A percentile compares a stretch with the other conserved stretches of the same genome.
phyloP scores from a whole-genome alignment of 106 monocot species.

The Acanthochlamys bracteata region DNA sequence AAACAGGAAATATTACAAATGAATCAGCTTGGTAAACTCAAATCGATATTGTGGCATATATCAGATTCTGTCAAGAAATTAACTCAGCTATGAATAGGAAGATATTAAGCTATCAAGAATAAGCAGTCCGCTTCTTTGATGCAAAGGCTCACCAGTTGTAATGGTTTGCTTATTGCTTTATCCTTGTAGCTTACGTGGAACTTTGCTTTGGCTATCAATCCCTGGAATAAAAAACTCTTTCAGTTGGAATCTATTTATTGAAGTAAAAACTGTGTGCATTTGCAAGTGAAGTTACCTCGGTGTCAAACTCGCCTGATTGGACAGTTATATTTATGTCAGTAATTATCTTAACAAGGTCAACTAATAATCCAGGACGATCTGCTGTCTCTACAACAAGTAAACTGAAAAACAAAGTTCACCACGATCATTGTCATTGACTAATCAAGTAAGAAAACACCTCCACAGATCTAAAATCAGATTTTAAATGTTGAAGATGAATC shows the following conservation, averaged over 20 bases:
- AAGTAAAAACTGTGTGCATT: background rate
- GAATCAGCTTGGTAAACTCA: no score
- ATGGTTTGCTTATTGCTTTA: conserved; percentile 56
- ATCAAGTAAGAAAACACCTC: no score
- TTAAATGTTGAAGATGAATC: no score
- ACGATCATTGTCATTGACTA: no score
- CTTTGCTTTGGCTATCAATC: conserved; percentile 85
- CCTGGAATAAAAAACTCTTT: conserved; percentile 26
- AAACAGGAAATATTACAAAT: no score
- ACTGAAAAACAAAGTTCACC: conserved; percentile 21
- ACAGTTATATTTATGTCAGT: conserved; percentile 83
- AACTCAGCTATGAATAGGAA: no score
- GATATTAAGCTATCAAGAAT: no score
- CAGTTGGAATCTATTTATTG: background rate
- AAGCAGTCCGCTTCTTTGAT: no score
- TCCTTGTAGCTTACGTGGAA: conserved; percentile 85
- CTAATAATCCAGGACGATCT: conserved; percentile 80
- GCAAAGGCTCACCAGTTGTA: conserved; percentile 46
- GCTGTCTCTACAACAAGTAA: conserved; percentile 85
- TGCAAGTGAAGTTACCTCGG: conserved; percentile 40
- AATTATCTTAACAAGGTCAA: conserved; percentile 85
- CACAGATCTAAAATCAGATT: no score
- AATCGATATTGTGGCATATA: no score
- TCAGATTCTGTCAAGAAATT: no score
- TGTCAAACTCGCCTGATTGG: conserved; percentile 91